These are phyloP conservation scores for Lepidium africanum DNA, from an alignment of 345 rosid genomes.

Conservation along the genomic window DNA sequence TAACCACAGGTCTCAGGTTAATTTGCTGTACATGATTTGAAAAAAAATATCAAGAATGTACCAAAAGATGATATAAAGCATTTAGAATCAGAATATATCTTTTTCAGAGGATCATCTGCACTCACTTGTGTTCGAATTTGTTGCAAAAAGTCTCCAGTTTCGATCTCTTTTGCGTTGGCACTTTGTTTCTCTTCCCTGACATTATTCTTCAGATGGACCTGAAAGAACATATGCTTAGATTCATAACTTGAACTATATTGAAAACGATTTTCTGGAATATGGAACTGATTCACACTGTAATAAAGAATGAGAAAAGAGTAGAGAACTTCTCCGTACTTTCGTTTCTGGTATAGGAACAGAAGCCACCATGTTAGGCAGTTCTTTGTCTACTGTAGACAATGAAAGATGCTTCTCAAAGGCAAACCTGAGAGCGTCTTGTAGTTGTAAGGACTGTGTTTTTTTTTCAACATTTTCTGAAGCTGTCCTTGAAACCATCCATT, in stretches of 20 bases:
- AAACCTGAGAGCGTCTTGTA: constrained; percentile 26
- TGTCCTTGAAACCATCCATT: constrained; percentile 52
- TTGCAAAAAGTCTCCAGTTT: constrained; percentile 67
- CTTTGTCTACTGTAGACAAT: constrained; percentile 29
- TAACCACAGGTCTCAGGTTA: constrained; percentile 52
- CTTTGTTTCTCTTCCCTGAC: constrained; percentile 34
- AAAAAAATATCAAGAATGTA: background rate
- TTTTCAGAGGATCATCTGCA: constrained; percentile 7
- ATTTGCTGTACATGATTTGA: constrained; percentile 45
- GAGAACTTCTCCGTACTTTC: constrained; percentile 36
- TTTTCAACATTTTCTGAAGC: constrained; percentile 28
- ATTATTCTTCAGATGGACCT: constrained; percentile 42
- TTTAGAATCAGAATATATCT: constrained; percentile 4
- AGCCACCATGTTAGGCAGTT: constrained; percentile 24
- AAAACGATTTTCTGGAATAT: background rate
- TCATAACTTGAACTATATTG: background rate
- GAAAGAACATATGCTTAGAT: constrained; percentile 18
- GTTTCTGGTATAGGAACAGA: constrained; percentile 30
- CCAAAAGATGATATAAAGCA: background rate
- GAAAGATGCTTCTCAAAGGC: constrained; percentile 33
- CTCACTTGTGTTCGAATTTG: constrained; percentile 88
- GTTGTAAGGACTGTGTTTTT: constrained; percentile 23
- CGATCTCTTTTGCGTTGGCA: constrained; percentile 39
- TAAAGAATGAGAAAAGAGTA: background rate
- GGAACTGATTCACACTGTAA: constrained; percentile 1